Base-by-base conservation (phyloP, 148 eudicot species). In the Dianthus caryophyllus region DNA sequence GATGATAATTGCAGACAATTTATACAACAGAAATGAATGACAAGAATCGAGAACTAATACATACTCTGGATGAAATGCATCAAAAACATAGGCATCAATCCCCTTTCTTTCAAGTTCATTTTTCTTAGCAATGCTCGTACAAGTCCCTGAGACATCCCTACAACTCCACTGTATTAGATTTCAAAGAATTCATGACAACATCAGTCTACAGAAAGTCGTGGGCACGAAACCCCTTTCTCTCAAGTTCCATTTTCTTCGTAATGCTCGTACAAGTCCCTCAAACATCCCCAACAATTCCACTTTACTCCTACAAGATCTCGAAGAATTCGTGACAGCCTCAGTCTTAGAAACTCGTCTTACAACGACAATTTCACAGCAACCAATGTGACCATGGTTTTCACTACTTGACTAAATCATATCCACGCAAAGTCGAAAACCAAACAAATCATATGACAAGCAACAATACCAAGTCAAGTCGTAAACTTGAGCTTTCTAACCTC, bases 61-160 rank as follows among this genome's bases (percentile, higher is more conserved):
- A 75, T 74, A 92, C 97, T 82, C 76, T 39, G 96, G 94, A 38
- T 87, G 72, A 68, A 75, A 76, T 30, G 97, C 96, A 75, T 92
- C 78, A 44, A 87, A 88, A 65, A 84, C 68, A 44, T 76, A 77
- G 71, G 77, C 80, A 81, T 92, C 73, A 61, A 83, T 74, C 36
- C 97, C 97, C 85, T 82, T 73, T 31, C 87, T 80, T 81, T 84
- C 81, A 38, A 92, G 87, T 64, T 79, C 79, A 63, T 59, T 74
- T 81, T 87, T 87, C 89, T 89, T 89, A 25, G 44, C 44, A 30
- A 72, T 31, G 76, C 80, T 82, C 27, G 85, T 87, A 77, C 97
- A 92, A 51, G 91, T 92, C 57, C 94, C 97, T 29, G 81, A 75
- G 56, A 89, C 83, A 64, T 36, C 74, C 96, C 97, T 88, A 70